These are phyloP conservation scores for Spathaspora sp. DNA, from an alignment of 805 yeast species.

Conservation along the genomic window DNA sequence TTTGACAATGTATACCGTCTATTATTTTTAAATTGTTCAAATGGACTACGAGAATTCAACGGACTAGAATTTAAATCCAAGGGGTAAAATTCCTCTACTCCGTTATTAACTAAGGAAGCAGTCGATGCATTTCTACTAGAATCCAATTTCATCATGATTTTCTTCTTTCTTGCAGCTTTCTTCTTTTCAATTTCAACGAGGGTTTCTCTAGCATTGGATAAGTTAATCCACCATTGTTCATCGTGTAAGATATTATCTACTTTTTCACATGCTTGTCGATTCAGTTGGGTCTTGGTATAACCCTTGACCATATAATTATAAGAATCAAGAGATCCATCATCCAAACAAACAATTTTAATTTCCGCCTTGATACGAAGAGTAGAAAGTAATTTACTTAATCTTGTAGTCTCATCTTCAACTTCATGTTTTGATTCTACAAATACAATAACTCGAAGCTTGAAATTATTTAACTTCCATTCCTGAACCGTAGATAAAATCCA, in stretches of 20 bases:
- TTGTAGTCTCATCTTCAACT: constrained; percentile 59
- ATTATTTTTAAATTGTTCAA: constrained; percentile 19
- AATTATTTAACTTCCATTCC: constrained; percentile 75
- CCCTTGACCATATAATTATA: constrained; percentile 83
- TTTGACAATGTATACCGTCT: constrained; percentile 55
- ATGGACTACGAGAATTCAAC: constrained; percentile 13
- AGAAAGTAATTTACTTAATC: constrained; percentile 62
- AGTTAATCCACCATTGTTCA: constrained; percentile 87
- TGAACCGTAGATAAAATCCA: constrained; percentile 92
- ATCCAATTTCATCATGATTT: neutral
- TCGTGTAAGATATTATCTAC: constrained; percentile 49
- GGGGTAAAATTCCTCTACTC: constrained; percentile 19
- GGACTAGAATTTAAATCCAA: constrained; percentile 16
- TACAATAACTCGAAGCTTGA: constrained; percentile 73
- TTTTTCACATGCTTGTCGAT: constrained; percentile 27
- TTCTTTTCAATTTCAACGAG: constrained; percentile 30
- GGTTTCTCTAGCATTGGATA: constrained; percentile 53
- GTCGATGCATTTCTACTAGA: constrained; percentile 4
- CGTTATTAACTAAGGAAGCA: neutral
- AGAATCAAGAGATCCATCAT: constrained; percentile 48
- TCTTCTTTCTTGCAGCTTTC: constrained; percentile 13
- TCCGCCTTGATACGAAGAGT: constrained; percentile 84
- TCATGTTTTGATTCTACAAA: constrained; percentile 81
- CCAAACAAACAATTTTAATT: constrained; percentile 69
- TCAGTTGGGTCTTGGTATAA: constrained; percentile 29